These are phyloP conservation scores for Hebeloma cylindrosporum DNA, from an alignment of 768 basidiomycete genomes.

Conservation along the genomic window DNA sequence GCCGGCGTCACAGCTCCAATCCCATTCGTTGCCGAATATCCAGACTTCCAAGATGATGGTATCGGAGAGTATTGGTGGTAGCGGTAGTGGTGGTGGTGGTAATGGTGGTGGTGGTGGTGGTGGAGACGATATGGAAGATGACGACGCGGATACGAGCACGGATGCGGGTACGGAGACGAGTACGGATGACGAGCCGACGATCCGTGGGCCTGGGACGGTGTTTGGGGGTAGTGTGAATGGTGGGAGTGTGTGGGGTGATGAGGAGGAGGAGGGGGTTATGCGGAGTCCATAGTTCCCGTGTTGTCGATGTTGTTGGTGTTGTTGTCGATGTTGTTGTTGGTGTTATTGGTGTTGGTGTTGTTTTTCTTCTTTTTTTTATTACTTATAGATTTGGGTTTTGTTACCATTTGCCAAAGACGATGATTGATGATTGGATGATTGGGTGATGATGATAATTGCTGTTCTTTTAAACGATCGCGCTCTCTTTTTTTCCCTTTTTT, in stretches of 20 bases:
- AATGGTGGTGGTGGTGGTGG: too few relatives aligned
- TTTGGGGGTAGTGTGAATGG: too few relatives aligned
- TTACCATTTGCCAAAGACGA: too few relatives aligned
- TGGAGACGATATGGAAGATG: conserved; percentile 20
- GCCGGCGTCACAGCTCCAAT: too few relatives aligned
- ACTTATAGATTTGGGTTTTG: too few relatives aligned
- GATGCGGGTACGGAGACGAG: conserved; percentile 33
- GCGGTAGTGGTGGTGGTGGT: too few relatives aligned
- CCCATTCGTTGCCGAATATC: too few relatives aligned
- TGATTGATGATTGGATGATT: too few relatives aligned
- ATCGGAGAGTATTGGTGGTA: too few relatives aligned
- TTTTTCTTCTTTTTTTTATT: not conserved
- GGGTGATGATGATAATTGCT: not conserved
- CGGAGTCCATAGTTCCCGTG: conserved; percentile 17
- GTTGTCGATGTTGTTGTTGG: too few relatives aligned
- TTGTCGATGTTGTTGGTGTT: not conserved
- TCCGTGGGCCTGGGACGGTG: conserved; percentile 23
- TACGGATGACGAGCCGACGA: conserved; percentile 31
- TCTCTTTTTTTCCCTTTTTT: not conserved
- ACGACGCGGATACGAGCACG: conserved; percentile 23
- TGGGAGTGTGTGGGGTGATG: conserved; percentile 22
- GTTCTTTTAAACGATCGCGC: not conserved
- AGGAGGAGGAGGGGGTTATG: conserved; percentile 22
- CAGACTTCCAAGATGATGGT: too few relatives aligned
- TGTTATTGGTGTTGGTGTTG: not conserved